These are phyloP conservation scores for Sechiopsis laciniata DNA, from an alignment of 306 rosid genomes.

Conservation along the genomic window DNA sequence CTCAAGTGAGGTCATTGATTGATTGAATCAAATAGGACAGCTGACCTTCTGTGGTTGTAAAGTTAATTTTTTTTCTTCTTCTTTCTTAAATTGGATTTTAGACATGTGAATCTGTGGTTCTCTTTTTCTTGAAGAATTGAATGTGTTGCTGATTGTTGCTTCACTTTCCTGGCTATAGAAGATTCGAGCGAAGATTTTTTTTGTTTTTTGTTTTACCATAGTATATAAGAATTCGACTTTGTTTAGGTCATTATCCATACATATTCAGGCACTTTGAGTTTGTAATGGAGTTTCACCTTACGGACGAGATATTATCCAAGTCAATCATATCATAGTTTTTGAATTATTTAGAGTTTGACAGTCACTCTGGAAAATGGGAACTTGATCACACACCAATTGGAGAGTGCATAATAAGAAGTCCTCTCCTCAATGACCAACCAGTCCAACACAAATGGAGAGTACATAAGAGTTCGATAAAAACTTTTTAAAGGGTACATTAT, in stretches of 20 bases:
- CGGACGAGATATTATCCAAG: not conserved
- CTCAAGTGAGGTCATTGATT: not conserved
- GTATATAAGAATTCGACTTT: not conserved
- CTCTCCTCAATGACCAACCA: constrained; percentile 10
- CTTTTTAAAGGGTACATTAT: not conserved
- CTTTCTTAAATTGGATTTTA: not conserved
- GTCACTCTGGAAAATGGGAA: not conserved
- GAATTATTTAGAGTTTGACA: not conserved
- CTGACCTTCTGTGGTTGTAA: not conserved
- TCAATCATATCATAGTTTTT: not conserved
- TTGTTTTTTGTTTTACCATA: not conserved
- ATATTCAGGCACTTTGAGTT: not conserved
- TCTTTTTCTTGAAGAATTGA: not conserved
- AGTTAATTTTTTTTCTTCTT: not conserved
- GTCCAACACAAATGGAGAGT: not conserved
- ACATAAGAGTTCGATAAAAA: not conserved
- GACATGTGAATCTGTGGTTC: not conserved
- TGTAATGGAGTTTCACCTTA: constrained; percentile 9
- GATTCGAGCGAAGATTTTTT: not conserved
- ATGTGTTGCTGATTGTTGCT: not conserved
- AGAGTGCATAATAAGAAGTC: not conserved
- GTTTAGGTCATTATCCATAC: constrained; percentile 2
- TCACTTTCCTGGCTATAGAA: not conserved
- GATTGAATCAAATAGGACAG: constrained; percentile 10
- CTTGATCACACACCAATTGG: not conserved